Percentiles rank a stretch among this genome's conserved stretches.
Conservation (phyloP, 768 basidiomycete genomes). For the Termitomyces sp. region DNA sequence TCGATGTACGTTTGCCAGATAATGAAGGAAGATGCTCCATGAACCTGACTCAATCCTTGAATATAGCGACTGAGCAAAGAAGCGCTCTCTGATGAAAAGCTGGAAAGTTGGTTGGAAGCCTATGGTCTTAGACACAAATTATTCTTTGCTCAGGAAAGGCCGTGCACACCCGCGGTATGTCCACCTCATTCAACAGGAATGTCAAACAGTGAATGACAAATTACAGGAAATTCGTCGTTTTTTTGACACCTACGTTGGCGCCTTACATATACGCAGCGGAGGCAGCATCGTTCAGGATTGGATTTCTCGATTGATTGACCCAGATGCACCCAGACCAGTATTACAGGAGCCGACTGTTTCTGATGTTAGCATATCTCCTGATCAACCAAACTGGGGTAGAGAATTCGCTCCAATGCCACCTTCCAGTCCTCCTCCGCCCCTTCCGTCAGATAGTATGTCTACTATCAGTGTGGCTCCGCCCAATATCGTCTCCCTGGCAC, state of each 20-base stretch:
- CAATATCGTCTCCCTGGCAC: slow-evolving; percentile 35
- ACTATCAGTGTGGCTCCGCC: slow-evolving; percentile 3
- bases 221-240: slow-evolving; percentile 49
- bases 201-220: background rate
- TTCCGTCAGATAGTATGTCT: slow-evolving; percentile 20
- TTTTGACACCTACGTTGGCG: slow-evolving; percentile 62
- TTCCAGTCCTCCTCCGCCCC: slow-evolving; percentile 26
- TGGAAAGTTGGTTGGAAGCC: slow-evolving; percentile 42
- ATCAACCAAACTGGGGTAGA: slow-evolving; percentile 8
- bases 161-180: slow-evolving; percentile 27
- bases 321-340: slow-evolving; percentile 20
- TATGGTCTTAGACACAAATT: slow-evolving; percentile 53
- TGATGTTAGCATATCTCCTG: background rate
- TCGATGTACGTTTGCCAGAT: slow-evolving; percentile 32
- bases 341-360: slow-evolving; percentile 10
- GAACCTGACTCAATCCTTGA: background rate
- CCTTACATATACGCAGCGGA: slow-evolving; percentile 57
- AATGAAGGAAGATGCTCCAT: background rate
- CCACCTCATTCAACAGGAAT: background rate
- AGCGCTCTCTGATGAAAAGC: slow-evolving; percentile 30
- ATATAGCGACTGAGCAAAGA: slow-evolving; percentile 22
- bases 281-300: slow-evolving; percentile 43
- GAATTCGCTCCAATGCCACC: slow-evolving; percentile 21
- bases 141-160: slow-evolving; percentile 33
- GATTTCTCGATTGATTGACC: slow-evolving; percentile 54